Percentiles rank a stretch among this genome's conserved stretches.
These are phyloP conservation scores for Termitomyces eurrhizus DNA, from an alignment of 768 basidiomycete genomes.

Conservation along the genomic window DNA sequence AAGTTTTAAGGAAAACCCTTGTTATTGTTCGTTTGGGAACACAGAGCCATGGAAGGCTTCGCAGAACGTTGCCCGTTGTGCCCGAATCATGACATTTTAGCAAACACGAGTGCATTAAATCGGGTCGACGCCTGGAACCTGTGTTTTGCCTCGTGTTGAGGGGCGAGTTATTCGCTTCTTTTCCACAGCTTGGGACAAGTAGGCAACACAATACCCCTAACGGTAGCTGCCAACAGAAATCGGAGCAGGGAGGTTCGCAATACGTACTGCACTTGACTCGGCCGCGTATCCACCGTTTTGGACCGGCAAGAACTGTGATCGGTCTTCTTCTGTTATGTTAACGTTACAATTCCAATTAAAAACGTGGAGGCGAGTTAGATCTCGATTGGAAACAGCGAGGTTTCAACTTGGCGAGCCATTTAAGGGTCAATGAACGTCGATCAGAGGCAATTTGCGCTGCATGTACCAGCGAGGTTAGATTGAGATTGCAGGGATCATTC, in stretches of 20 bases:
- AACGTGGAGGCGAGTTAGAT: constrained; percentile 20
- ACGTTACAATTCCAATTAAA: constrained; percentile 16
- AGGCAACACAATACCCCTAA: constrained; percentile 13
- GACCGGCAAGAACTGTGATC: constrained; percentile 17
- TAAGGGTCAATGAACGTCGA: constrained; percentile 13
- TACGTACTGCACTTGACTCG: constrained; percentile 17
- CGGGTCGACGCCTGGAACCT: constrained; percentile 34
- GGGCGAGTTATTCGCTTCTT: constrained; percentile 19
- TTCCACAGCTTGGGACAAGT: constrained; percentile 8
- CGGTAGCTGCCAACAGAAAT: constrained; percentile 7
- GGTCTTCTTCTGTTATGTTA: constrained; percentile 20
- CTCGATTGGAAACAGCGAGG: constrained; percentile 15
- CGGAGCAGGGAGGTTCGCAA: constrained; percentile 12
- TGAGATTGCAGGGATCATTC: constrained; percentile 8
- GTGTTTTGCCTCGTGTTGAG: constrained; percentile 32
- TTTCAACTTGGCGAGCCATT: constrained; percentile 13
- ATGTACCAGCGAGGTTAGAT: constrained; percentile 2
- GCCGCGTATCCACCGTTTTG: constrained; percentile 18
- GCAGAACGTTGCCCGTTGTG: constrained; percentile 23
- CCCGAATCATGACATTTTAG: constrained; percentile 25
- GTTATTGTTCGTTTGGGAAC: constrained; percentile 34
- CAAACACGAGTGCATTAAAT: constrained; percentile 27
- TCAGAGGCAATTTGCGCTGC: constrained; percentile 14
- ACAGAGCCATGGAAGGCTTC: constrained; percentile 25
- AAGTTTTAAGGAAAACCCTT: constrained; percentile 32